Base-by-base conservation (phyloP, 73 alveolate genomes). In the Blepharisma japonicum region DNA sequence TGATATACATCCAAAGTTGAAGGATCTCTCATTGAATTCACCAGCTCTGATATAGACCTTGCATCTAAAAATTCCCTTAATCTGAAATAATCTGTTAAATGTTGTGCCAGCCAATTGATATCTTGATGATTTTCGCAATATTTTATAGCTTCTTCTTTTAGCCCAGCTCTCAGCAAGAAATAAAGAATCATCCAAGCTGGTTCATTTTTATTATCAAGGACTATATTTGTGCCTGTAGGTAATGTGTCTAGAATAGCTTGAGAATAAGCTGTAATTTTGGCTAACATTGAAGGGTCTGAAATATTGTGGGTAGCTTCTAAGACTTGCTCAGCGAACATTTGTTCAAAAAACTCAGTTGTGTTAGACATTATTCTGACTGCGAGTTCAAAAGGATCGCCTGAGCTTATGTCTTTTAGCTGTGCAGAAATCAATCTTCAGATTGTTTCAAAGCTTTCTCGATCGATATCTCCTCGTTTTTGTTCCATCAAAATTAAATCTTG, bases 391-490 rank as follows among this genome's bases (percentile, higher is more conserved):
- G 14, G 47, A 8, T 61, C 74, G 23, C 67, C 23, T 14, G 27
- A 11, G 18, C 74, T 14, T 9, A 39, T 39, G 23, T n/a, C 38
- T 61, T 61, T 39, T 14, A 25, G 14, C 23, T 61, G 74, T 20
- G 74, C 23, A 14, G 14, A 14, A 61, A 61, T 61, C 2, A 61
- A 9, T 25, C 46, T 61, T 39, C 74, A 61, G 39, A 61, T 25
- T 14, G 11, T 61, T 18, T 61, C 49, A 2, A 61, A 25, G 46
- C 74, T 61, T 18, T 61, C 74, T 61, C 74, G 14, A 61, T 61
- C 74, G 23, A 61, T 25, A 14, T 61, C 74, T 61, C 74, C 23
- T 61, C 74, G 39, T 2, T n/a, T 25, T 25, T 18, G 46, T 25
- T 61, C 74, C 18, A 61, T 20, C 14, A 14, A 25, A 20, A 61